Base-by-base conservation (phyloP, 2,329 filamentous ascomycete species). In the Aspergillus sp. region DNA sequence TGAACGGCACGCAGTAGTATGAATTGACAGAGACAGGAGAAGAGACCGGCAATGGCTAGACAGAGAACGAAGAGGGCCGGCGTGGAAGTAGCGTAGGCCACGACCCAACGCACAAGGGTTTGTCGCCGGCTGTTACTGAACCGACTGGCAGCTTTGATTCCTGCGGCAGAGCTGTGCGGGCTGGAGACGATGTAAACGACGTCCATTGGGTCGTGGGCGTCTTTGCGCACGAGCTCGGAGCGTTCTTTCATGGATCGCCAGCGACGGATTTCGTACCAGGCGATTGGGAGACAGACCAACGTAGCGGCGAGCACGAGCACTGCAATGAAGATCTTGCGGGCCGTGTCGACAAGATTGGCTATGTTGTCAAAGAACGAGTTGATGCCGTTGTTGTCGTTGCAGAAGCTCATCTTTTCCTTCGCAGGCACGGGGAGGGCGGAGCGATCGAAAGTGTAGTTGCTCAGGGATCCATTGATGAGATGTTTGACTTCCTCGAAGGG, bases 11-110 rank as follows among this genome's bases (percentile, higher is more conserved):
- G 85, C 56, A 96, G 84, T n/a, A 97, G 80, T 56, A 94, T 82
- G 65, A 85, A 90, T 78, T 96, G 92, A 73, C 90, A 95, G 39
- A 93, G 80, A 73, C 91, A 96, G 24, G 90, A 87, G 68, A 96
- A 85, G 50, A 96, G 84, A 3, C 92, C 92, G 1, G 92, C 91
- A 10, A 96, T 70, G 10, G 90, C 93, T 46, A 97, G 86, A 5
- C 89, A 88, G 6, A 97, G 83, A 6, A 97, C 85, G 69, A 97
- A 93, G n/a, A 97, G 80, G 18, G 92, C 93, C 0, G 91, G 86
- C 0, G 89, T 78, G 0, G 92, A 92, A 0, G 92, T 96, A n/a
- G 87, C 88, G 72, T 97, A 97, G 9, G 93, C 90, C 63, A 95
- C 81, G 55, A 87, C 86, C 92, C 93, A 97, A 62, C 93, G 87